A percentile compares a stretch with the other conserved stretches of the same genome.
phyloP scores from a whole-genome alignment of 495 filamentous ascomycete genomes.

The Daldinia decipiens region DNA sequence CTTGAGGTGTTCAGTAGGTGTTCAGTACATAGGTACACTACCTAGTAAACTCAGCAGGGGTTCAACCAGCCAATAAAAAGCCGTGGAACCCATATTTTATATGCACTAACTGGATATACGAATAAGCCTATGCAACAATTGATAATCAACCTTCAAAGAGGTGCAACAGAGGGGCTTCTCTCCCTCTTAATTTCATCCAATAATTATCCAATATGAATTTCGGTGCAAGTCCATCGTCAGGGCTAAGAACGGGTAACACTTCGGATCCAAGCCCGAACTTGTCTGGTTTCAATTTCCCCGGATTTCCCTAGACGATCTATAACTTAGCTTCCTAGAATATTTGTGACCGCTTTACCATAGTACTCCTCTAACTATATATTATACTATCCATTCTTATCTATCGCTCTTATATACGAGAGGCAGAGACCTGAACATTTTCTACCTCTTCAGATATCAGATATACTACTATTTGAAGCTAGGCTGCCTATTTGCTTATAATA shows the following conservation, averaged over 20 bases:
- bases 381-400: too few relatives aligned
- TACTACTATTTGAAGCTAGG: too few relatives aligned
- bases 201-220: conserved; percentile 10
- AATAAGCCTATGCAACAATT: conserved; percentile 28
- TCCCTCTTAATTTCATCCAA: conserved; percentile 9
- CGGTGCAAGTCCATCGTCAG: conserved; percentile 17
- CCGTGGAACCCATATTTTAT: background rate
- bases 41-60: background rate
- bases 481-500: too few relatives aligned
- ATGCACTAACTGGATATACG: background rate
- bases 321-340: too few relatives aligned
- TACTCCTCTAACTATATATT: too few relatives aligned
- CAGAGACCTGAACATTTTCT: too few relatives aligned
- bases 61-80: conserved; percentile 2
- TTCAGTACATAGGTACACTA: too few relatives aligned
- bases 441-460: too few relatives aligned
- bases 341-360: background rate
- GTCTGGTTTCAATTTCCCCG: conserved; percentile 1
- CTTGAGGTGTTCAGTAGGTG: background rate
- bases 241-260: conserved; percentile 4
- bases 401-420: too few relatives aligned
- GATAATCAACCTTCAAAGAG: conserved; percentile 8
- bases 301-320: background rate
- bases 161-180: conserved; percentile 7
- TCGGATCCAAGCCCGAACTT: background rate